Evolutionary conservation across 208 protist genomes (phyloP).

Genomic region (Wallacemonas collosoma): DNA sequence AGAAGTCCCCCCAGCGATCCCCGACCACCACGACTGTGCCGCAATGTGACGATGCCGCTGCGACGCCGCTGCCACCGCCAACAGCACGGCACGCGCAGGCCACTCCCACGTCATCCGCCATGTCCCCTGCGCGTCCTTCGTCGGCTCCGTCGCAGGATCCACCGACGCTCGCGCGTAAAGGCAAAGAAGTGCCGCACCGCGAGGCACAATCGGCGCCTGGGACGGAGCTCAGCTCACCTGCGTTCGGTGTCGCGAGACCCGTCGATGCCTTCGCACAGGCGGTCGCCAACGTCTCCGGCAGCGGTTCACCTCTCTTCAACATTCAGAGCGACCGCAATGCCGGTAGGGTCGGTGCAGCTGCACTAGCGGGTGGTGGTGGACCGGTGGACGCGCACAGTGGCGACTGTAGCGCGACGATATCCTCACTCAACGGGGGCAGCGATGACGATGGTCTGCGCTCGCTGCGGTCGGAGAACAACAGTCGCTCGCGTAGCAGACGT

Average conservation of each 20-base stretch:
- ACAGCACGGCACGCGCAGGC: no score
- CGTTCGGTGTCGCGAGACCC: background rate
- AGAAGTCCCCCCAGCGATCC: no score
- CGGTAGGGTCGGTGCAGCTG: background rate
- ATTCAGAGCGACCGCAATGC: background rate
- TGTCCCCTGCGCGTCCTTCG: background rate
- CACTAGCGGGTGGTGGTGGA: background rate
- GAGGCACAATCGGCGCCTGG: no score
- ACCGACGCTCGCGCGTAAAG: background rate
- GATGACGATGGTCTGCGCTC: background rate
- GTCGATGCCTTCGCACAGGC: slow-evolving; percentile 8
- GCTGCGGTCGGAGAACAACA: background rate
- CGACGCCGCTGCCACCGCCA: no score
- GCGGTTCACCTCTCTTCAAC: background rate
- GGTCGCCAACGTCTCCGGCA: background rate
- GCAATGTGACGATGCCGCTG: background rate
- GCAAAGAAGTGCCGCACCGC: background rate
- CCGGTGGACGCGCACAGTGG: background rate
- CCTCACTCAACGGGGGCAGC: background rate
- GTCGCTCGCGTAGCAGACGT: no score
- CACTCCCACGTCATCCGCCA: background rate
- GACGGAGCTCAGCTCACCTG: background rate
- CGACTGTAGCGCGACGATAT: background rate
- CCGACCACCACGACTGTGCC: no score
- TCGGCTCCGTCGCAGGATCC: background rate